Percentiles rank a stretch among this genome's conserved stretches.
Evolutionary conservation across 768 basidiomycete species (phyloP).

Genomic region (Terana coerulea): DNA sequence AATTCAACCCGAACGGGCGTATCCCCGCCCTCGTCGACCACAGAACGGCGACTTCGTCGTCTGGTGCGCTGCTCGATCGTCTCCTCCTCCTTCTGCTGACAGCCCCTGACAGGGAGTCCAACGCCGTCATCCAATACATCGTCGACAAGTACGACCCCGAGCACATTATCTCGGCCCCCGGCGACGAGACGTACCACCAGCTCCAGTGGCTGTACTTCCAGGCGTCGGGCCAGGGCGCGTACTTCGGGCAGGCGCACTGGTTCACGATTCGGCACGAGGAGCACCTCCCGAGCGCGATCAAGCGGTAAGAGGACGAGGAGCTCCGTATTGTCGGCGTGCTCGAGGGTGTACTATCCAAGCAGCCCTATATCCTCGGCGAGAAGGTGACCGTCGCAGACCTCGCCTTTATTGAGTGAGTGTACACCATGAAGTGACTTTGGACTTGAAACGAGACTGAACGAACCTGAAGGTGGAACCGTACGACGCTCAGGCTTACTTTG

Average conservation of each 20-base stretch:
- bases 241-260: constrained; percentile 25
- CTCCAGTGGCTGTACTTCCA: constrained; percentile 44
- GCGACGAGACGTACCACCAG: constrained; percentile 15
- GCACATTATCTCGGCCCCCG: constrained; percentile 24
- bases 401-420: constrained; percentile 18
- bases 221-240: constrained; percentile 25
- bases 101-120: constrained; percentile 27
- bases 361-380: constrained; percentile 24
- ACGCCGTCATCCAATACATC: constrained; percentile 40
- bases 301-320: constrained; percentile 28
- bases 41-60: constrained; percentile 22
- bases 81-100: too few relatives aligned
- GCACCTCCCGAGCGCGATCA: constrained; percentile 23
- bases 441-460: constrained; percentile 17
- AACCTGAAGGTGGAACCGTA: background rate
- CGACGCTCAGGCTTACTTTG: too few relatives aligned
- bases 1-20: constrained; percentile 25
- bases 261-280: constrained; percentile 24
- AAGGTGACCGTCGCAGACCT: constrained; percentile 26
- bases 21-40: constrained; percentile 28
- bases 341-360: constrained; percentile 24
- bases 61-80: too few relatives aligned
- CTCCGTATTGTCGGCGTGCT: constrained; percentile 24
- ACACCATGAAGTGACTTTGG: background rate
- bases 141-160: constrained; percentile 40